Conservation (phyloP, 768 basidiomycete genomes). For the Gautieria morchelliformis region DNA sequence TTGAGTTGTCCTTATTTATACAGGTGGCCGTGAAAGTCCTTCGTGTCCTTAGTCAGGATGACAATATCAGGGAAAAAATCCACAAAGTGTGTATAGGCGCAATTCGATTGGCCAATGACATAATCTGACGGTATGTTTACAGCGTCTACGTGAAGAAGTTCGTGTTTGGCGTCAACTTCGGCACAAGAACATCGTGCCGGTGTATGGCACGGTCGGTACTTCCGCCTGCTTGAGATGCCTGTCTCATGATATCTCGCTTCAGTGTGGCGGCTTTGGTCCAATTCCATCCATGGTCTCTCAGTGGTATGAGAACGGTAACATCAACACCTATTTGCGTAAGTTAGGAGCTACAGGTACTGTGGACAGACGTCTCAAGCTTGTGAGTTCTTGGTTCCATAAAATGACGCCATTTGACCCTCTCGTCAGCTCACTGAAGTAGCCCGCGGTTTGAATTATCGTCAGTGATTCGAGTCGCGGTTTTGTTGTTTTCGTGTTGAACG, state of each 20-base stretch:
- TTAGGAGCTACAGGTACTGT: not conserved
- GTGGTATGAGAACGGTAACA: constrained; percentile 7
- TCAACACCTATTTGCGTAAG: constrained; percentile 2
- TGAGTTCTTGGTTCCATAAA: not conserved
- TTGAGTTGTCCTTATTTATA: not conserved
- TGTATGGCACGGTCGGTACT: constrained; percentile 4
- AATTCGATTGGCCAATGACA: not conserved
- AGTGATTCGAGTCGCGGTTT: too few relatives aligned
- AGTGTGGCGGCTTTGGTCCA: constrained; percentile 9
- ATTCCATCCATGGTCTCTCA: constrained; percentile 10
- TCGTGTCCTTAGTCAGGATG: not conserved
- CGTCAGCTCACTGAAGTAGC: constrained; percentile 10
- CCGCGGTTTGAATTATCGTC: constrained; percentile 8
- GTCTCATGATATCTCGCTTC: not conserved
- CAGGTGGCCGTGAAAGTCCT: constrained; percentile 10
- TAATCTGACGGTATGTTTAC: not conserved
- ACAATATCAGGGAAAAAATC: not conserved
- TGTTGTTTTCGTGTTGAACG: too few relatives aligned
- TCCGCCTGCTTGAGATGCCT: not conserved
- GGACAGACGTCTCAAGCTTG: constrained; percentile 7
- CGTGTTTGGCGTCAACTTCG: constrained; percentile 9
- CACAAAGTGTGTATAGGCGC: not conserved
- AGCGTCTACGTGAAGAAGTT: constrained; percentile 7
- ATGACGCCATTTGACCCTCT: not conserved
- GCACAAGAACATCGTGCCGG: constrained; percentile 8